These are phyloP conservation scores for Xylaria grammica DNA, from an alignment of 495 filamentous ascomycete species.

Conservation along the genomic window DNA sequence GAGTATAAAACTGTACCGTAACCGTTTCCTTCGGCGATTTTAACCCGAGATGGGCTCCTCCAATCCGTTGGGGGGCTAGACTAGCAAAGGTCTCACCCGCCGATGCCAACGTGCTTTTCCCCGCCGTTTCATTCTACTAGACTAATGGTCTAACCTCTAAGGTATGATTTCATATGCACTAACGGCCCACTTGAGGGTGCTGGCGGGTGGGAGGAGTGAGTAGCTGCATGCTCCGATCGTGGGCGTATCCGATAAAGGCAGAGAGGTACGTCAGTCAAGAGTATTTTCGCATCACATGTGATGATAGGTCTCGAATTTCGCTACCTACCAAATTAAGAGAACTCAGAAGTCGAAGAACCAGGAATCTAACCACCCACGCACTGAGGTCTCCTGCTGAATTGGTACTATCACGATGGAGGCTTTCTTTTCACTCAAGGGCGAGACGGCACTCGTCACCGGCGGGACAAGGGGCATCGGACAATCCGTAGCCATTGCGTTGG, in stretches of 20 bases:
- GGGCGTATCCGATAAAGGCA: no score
- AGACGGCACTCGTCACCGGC: conserved; percentile 86
- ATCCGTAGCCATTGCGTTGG: conserved; percentile 78
- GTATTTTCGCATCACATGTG: no score
- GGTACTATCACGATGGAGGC: conserved; percentile 29
- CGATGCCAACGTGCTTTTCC: not conserved
- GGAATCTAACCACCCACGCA: not conserved
- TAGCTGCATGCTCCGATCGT: no score
- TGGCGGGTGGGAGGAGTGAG: no score
- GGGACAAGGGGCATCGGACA: conserved; percentile 88
- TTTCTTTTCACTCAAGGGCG: conserved; percentile 63
- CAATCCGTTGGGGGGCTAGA: not conserved
- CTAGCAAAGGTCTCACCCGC: not conserved
- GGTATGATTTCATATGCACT: no score
- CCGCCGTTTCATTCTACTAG: not conserved
- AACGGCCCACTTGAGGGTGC: no score
- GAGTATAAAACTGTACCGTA: not conserved
- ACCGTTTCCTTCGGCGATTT: conserved; percentile 3
- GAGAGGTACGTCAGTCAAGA: no score
- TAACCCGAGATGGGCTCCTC: not conserved
- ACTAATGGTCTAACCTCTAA: no score
- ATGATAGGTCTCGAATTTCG: no score
- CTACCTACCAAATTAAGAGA: no score
- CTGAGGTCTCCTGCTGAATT: no score
- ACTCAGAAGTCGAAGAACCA: not conserved